Percentiles rank a stretch among this genome's conserved stretches.
Evolutionary conservation across 2,329 filamentous ascomycete genomes (phyloP).

Genomic region (Mollisia scopiformis): DNA sequence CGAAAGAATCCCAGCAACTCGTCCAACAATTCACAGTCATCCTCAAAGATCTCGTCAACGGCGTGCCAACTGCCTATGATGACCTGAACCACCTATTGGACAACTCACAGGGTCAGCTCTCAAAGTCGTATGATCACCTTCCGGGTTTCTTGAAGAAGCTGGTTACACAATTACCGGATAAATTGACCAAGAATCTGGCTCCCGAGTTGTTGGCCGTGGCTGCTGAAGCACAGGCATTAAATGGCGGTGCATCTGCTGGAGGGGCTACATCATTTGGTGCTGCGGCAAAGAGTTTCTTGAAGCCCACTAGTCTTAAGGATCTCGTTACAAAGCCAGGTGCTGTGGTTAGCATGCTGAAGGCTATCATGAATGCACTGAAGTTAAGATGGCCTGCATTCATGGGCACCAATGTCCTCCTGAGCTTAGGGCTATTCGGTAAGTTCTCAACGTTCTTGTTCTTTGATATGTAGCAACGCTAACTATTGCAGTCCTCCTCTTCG

Average conservation of each 20-base stretch:
- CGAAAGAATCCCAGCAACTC: slow-evolving; percentile 81
- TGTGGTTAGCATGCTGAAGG: slow-evolving; percentile 79
- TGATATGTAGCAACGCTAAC: not conserved
- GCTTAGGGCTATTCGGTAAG: slow-evolving; percentile 83
- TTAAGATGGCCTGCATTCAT: slow-evolving; percentile 88
- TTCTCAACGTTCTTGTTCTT: slow-evolving; percentile 24
- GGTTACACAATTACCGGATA: slow-evolving; percentile 81
- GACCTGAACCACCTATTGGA: slow-evolving; percentile 73
- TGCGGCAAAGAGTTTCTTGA: slow-evolving; percentile 66
- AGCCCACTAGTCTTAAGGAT: slow-evolving; percentile 74
- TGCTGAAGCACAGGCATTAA: slow-evolving; percentile 64
- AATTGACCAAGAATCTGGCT: slow-evolving; percentile 74
- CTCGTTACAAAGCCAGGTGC: slow-evolving; percentile 87
- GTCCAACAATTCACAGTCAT: slow-evolving; percentile 85
- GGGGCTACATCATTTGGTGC: slow-evolving; percentile 13
- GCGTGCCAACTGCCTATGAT: slow-evolving; percentile 89
- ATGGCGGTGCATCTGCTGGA: slow-evolving; percentile 29
- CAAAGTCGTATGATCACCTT: slow-evolving; percentile 65
- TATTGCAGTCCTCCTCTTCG: slow-evolving; percentile 74
- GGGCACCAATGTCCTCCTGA: slow-evolving; percentile 90
- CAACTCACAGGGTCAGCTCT: slow-evolving; percentile 63
- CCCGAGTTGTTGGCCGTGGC: slow-evolving; percentile 83
- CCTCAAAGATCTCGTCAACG: slow-evolving; percentile 89
- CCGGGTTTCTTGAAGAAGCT: slow-evolving; percentile 83
- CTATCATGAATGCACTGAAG: slow-evolving; percentile 89